Conservation (phyloP, 1,139 yeast genomes). For the Diutina pseudorugosa region DNA sequence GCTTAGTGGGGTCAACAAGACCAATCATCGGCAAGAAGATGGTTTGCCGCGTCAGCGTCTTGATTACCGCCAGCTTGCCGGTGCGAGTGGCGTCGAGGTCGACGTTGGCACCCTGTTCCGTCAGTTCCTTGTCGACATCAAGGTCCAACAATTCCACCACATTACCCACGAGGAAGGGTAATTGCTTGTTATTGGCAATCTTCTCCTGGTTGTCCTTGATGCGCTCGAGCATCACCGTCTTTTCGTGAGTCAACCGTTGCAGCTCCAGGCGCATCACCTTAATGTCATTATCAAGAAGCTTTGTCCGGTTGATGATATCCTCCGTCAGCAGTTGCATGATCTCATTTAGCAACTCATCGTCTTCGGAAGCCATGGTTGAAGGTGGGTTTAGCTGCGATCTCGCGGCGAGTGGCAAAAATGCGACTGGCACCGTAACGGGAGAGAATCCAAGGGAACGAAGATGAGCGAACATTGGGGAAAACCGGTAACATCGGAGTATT, state of each 20-base stretch:
- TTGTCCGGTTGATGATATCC: conserved; percentile 78
- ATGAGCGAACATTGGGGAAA: not conserved
- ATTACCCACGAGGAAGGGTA: conserved; percentile 96
- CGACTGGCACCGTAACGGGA: not conserved
- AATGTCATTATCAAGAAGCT: conserved; percentile 86
- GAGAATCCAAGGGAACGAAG: not conserved
- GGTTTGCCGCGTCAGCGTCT: conserved; percentile 95
- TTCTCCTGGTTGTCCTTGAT: conserved; percentile 95
- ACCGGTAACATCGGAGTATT: too few relatives aligned
- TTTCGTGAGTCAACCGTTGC: conserved; percentile 85
- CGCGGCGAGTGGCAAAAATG: conserved; percentile 3
- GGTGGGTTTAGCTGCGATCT: not conserved
- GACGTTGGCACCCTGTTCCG: conserved; percentile 89
- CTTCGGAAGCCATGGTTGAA: conserved; percentile 11
- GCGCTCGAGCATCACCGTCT: conserved; percentile 83
- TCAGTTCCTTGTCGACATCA: conserved; percentile 76
- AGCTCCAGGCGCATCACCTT: conserved; percentile 90
- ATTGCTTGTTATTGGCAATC: conserved; percentile 87
- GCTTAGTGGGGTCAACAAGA: conserved; percentile 72
- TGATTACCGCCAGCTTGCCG: conserved; percentile 97
- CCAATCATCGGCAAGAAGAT: conserved; percentile 95
- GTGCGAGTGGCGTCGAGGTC: conserved; percentile 85
- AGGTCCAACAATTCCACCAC: conserved; percentile 89
- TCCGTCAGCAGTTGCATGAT: conserved; percentile 66
- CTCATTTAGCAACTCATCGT: conserved; percentile 61